phyloP scores from a whole-genome alignment of 2,329 filamentous ascomycete species.

The Fonsecaea erecta region DNA sequence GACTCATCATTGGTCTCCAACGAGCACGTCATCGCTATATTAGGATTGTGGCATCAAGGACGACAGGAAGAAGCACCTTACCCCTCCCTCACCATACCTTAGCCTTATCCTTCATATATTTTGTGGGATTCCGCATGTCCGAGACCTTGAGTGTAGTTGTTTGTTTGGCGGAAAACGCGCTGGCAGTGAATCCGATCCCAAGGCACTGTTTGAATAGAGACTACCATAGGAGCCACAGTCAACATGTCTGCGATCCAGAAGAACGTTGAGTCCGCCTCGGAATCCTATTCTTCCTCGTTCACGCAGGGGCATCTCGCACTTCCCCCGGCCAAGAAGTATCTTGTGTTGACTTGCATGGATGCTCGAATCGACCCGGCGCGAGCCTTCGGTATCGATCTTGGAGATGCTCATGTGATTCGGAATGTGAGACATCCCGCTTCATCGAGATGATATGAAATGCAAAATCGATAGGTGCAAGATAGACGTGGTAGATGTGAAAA shows the following conservation, averaged over 20 bases:
- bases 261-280: slow-evolving; percentile 63
- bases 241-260: slow-evolving; percentile 56
- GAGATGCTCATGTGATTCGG: slow-evolving; percentile 78
- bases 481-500: too few species aligned
- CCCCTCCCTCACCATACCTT: slow-evolving; percentile 6
- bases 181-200: background rate
- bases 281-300: slow-evolving; percentile 63
- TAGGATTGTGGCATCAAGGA: background rate
- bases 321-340: slow-evolving; percentile 71
- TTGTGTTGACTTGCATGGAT: slow-evolving; percentile 81
- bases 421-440: slow-evolving; percentile 51
- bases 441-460: background rate
- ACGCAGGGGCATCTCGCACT: slow-evolving; percentile 69
- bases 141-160: too few species aligned
- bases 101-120: background rate
- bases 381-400: slow-evolving; percentile 72
- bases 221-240: background rate
- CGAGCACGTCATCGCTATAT: slow-evolving; percentile 19
- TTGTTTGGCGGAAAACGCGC: background rate
- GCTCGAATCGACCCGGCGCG: slow-evolving; percentile 70
- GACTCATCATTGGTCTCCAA: slow-evolving; percentile 10
- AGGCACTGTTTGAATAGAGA: background rate
- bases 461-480: background rate
- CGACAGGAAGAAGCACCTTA: slow-evolving; percentile 1
- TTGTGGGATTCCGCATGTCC: background rate